Conservation (phyloP, 257 asterid genomes). For the Solanum pimpinellifolium region DNA sequence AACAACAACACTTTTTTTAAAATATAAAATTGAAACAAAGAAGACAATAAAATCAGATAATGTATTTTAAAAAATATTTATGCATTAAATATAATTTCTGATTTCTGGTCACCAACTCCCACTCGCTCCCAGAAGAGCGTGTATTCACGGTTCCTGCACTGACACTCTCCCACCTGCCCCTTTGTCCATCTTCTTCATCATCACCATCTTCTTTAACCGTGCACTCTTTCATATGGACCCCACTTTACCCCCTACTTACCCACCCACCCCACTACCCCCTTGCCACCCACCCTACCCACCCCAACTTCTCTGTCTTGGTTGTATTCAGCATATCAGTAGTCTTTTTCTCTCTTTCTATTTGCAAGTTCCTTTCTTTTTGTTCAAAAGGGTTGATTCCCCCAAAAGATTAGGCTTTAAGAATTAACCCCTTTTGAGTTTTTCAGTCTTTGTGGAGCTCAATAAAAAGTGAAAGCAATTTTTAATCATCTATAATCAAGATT, state of each 20-base stretch:
- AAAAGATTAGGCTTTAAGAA: not conserved
- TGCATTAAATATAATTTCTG: not conserved
- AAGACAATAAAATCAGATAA: not conserved
- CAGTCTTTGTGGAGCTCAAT: not conserved
- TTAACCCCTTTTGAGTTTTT: not conserved
- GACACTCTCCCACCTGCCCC: not conserved
- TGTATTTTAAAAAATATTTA: not conserved
- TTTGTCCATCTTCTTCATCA: not conserved
- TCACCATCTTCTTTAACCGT: not conserved
- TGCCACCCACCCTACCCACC: not conserved
- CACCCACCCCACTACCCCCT: not conserved
- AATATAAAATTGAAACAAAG: not conserved
- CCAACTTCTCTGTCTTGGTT: not conserved
- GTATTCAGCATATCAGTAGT: not conserved
- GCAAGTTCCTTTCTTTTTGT: not conserved
- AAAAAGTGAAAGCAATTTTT: not conserved
- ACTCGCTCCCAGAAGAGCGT: not conserved
- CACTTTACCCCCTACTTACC: not conserved
- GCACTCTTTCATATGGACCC: not conserved
- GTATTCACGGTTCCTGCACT: not conserved
- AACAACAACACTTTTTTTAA: not conserved
- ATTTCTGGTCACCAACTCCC: not conserved
- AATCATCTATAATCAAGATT: not conserved
- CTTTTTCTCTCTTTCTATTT: not conserved
- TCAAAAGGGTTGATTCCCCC: not conserved